Conservation (phyloP, 1,284 basidiomycete genomes). For the Vanrija pseudolonga region DNA sequence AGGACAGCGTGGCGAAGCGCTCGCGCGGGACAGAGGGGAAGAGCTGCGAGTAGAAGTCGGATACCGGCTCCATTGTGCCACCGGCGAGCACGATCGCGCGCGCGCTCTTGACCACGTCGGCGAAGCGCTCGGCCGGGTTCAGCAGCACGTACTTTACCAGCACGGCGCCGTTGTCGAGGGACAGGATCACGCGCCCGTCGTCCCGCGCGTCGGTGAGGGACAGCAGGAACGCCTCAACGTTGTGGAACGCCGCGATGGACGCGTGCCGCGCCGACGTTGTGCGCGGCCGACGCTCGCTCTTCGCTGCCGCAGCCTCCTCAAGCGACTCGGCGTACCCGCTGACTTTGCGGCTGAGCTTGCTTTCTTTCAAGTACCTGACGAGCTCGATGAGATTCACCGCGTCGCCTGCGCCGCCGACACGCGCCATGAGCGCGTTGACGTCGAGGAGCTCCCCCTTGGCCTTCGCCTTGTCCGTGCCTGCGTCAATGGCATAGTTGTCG, state of each 20-base stretch:
- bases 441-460: slow-evolving; percentile 39
- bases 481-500: slow-evolving; percentile 53
- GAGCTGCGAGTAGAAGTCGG: slow-evolving; percentile 80
- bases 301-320: slow-evolving; percentile 20
- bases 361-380: slow-evolving; percentile 74
- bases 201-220: slow-evolving; percentile 75
- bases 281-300: slow-evolving; percentile 55
- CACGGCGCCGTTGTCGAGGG: slow-evolving; percentile 23
- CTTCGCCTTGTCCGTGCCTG: slow-evolving; percentile 22
- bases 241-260: slow-evolving; percentile 72
- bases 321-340: slow-evolving; percentile 73
- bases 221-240: slow-evolving; percentile 78
- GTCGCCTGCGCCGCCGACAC: slow-evolving; percentile 62
- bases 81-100: slow-evolving; percentile 84
- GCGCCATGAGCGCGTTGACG: slow-evolving; percentile 60
- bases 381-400: slow-evolving; percentile 74
- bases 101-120: slow-evolving; percentile 72
- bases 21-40: slow-evolving; percentile 65
- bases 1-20: slow-evolving; percentile 74
- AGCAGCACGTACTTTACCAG: slow-evolving; percentile 87
- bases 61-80: slow-evolving; percentile 95
- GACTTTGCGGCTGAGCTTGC: slow-evolving; percentile 71
- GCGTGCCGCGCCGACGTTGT: slow-evolving; percentile 27
- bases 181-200: slow-evolving; percentile 58
- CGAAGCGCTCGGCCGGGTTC: slow-evolving; percentile 87